A percentile compares a stretch with the other conserved stretches of the same genome.
Conservation (phyloP, 2,329 filamentous ascomycete species). For the Cyclaneusma minus region DNA sequence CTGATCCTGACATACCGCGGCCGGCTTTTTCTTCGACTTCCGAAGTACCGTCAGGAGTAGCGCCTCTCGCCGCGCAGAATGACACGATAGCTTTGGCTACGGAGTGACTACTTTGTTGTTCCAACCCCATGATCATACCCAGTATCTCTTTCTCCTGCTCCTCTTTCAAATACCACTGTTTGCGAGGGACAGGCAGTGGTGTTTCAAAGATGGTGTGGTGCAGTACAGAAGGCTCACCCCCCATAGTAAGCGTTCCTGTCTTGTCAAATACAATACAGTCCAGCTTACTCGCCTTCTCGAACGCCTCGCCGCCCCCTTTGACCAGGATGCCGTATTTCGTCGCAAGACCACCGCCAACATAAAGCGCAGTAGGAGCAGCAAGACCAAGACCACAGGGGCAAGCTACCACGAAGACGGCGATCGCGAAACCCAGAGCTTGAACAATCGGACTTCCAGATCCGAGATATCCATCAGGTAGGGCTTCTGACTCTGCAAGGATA, state of each 20-base stretch:
- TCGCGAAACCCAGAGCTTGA: slow-evolving; percentile 65
- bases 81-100: slow-evolving; percentile 54
- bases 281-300: slow-evolving; percentile 38
- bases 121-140: slow-evolving; percentile 41
- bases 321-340: slow-evolving; percentile 40
- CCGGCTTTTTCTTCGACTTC: slow-evolving; percentile 53
- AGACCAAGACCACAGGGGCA: slow-evolving; percentile 46
- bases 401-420: slow-evolving; percentile 43
- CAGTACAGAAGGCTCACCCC: slow-evolving; percentile 53
- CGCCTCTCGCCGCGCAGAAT: slow-evolving; percentile 33
- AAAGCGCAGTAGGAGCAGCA: slow-evolving; percentile 41
- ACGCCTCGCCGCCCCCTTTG: slow-evolving; percentile 42
- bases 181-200: slow-evolving; percentile 1
- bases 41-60: slow-evolving; percentile 19
- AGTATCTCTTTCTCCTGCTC: slow-evolving; percentile 22
- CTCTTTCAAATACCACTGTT: slow-evolving; percentile 4
- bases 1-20: slow-evolving; percentile 56
- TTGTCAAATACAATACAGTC: slow-evolving; percentile 45
- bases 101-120: slow-evolving; percentile 61
- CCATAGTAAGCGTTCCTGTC: slow-evolving; percentile 40
- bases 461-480: slow-evolving; percentile 39
- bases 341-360: slow-evolving; percentile 40
- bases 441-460: slow-evolving; percentile 50
- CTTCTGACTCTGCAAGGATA: slow-evolving; percentile 40
- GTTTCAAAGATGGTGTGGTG: slow-evolving; percentile 5